These are phyloP conservation scores for Calonectria pseudoreteaudii DNA, from an alignment of 2,329 filamentous ascomycete species.

Conservation along the genomic window DNA sequence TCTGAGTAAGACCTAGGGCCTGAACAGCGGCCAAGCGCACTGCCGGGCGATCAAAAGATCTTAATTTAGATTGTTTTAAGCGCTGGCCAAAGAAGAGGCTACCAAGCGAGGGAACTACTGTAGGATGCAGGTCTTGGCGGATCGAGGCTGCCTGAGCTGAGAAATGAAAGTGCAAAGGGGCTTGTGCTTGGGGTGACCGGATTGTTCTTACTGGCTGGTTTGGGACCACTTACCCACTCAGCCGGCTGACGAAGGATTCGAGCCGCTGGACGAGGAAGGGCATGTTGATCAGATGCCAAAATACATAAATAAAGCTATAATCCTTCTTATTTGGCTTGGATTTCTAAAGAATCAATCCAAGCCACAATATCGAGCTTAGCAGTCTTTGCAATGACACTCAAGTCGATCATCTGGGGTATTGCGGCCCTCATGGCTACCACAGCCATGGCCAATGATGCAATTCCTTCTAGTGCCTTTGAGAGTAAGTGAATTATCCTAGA, in stretches of 20 bases:
- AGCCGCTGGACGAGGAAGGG: not conserved
- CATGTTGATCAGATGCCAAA: not conserved
- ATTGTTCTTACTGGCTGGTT: not conserved
- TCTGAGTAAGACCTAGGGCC: not conserved
- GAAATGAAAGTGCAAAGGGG: not conserved
- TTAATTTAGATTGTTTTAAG: not conserved
- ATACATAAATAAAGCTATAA: not conserved
- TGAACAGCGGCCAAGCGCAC: not conserved
- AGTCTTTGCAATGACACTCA: not conserved
- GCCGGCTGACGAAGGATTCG: not conserved
- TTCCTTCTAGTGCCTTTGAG: slow-evolving; percentile 8
- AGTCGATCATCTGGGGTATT: not conserved
- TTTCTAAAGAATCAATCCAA: not conserved
- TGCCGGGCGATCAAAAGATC: not conserved
- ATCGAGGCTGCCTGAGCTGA: not conserved
- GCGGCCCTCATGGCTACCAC: not conserved
- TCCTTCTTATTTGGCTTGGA: not conserved
- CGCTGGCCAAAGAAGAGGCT: not conserved
- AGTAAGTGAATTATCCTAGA: not conserved
- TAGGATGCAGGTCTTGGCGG: not conserved
- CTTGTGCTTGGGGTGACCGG: not conserved
- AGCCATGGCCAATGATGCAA: slow-evolving; percentile 10
- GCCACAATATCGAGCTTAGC: no score
- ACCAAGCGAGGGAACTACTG: not conserved
- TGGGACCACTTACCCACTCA: not conserved